Percentiles rank a stretch among this genome's conserved stretches.
These are phyloP conservation scores for Ammopiptanthus mongolicus DNA, from an alignment of 306 rosid genomes.

Conservation along the genomic window DNA sequence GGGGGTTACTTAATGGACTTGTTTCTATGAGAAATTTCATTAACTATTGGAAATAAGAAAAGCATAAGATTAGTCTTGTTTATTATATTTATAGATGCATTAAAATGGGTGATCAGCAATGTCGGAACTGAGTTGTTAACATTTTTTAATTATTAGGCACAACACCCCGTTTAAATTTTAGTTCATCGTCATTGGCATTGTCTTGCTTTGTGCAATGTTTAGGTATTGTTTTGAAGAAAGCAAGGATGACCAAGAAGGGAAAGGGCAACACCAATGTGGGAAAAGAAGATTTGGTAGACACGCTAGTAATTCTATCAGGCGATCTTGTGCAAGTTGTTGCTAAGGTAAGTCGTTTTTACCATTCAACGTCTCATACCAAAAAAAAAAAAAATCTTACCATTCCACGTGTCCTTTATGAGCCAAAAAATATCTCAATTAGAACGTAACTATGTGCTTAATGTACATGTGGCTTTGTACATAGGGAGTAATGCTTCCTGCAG, in stretches of 20 bases:
- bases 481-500: conserved; percentile 63
- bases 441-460: conserved; percentile 16
- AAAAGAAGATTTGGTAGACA: conserved; percentile 50
- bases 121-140: background rate
- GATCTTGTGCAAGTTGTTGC: conserved; percentile 87
- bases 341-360: conserved; percentile 38
- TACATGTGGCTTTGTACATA: conserved; percentile 23
- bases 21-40: background rate
- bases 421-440: background rate
- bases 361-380: background rate
- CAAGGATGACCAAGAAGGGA: conserved; percentile 72
- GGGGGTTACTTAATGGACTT: background rate
- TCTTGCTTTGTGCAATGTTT: conserved; percentile 11
- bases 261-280: conserved; percentile 42
- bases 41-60: background rate
- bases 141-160: background rate
- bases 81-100: background rate
- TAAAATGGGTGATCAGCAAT: background rate
- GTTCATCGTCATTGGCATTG: background rate
- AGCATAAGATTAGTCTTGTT: background rate
- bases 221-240: conserved; percentile 83
- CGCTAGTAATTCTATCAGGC: conserved; percentile 57
- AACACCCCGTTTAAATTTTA: background rate
- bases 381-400: background rate
- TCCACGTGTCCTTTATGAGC: background rate